Evolutionary conservation across 257 asterid species (phyloP).

Genomic region (Forsythia viridissima): DNA sequence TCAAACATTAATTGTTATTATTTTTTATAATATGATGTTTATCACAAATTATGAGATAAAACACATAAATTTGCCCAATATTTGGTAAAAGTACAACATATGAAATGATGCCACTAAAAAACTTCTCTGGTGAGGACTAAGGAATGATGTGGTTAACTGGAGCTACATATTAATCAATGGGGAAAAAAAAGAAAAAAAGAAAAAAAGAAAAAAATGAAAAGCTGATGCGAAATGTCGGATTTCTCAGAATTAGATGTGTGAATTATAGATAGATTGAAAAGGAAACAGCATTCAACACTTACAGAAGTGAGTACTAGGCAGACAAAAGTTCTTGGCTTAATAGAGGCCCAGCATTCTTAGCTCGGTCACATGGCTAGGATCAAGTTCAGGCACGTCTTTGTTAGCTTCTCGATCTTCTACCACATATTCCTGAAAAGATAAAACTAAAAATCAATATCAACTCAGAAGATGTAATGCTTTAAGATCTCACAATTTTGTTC

Average conservation of each 20-base stretch:
- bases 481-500: background rate
- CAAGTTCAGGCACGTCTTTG: slow-evolving; percentile 71
- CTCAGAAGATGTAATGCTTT: background rate
- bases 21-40: too few species aligned
- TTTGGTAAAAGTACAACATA: background rate
- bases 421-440: slow-evolving; percentile 66
- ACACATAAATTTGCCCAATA: background rate
- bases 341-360: slow-evolving; percentile 89
- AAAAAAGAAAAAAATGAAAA: too few species aligned
- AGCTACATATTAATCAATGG: background rate
- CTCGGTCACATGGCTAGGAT: slow-evolving; percentile 81
- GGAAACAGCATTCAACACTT: background rate
- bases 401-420: slow-evolving; percentile 85
- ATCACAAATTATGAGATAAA: background rate
- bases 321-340: slow-evolving; percentile 34
- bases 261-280: background rate
- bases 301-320: background rate
- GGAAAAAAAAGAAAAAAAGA: background rate
- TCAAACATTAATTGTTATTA: background rate
- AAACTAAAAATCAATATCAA: slow-evolving; percentile 1
- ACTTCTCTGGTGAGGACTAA: background rate
- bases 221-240: background rate
- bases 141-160: background rate
- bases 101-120: background rate
- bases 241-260: background rate